These are phyloP conservation scores for Zhuliangozyma blackwelliae DNA, from an alignment of 1,139 yeast genomes.

Conservation along the genomic window DNA sequence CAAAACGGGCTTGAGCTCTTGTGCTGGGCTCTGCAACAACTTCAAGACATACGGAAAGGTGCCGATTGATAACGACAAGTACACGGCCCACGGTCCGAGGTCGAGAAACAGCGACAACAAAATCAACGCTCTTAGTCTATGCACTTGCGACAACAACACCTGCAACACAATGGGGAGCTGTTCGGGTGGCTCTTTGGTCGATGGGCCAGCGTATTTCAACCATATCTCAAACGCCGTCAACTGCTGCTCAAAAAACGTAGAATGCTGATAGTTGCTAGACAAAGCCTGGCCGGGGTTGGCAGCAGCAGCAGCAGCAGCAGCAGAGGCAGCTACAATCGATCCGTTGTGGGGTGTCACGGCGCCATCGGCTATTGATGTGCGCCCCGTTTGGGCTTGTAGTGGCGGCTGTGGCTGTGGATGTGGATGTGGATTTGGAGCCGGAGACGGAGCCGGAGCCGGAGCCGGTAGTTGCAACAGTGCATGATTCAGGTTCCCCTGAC, in stretches of 20 bases:
- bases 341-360: not conserved
- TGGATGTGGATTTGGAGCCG: not conserved
- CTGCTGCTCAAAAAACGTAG: conserved; percentile 93
- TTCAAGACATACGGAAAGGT: conserved; percentile 93
- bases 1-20: conserved; percentile 87
- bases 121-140: conserved; percentile 83
- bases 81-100: conserved; percentile 97
- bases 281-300: conserved; percentile 26
- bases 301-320: conserved; percentile 5
- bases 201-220: conserved; percentile 83
- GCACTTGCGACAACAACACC: conserved; percentile 89
- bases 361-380: too few relatives aligned
- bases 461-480: not conserved
- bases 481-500: conserved; percentile 6
- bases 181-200: conserved; percentile 84
- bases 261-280: conserved; percentile 62
- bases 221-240: conserved; percentile 94
- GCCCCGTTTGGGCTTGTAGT: not conserved
- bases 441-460: not conserved
- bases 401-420: conserved; percentile 10
- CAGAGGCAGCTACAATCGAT: too few relatives aligned
- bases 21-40: conserved; percentile 89
- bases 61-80: conserved; percentile 86
- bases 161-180: conserved; percentile 93
- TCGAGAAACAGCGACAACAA: conserved; percentile 82